Base-by-base conservation (phyloP, 345 rosid species). In the Aquilaria malaccensis region DNA sequence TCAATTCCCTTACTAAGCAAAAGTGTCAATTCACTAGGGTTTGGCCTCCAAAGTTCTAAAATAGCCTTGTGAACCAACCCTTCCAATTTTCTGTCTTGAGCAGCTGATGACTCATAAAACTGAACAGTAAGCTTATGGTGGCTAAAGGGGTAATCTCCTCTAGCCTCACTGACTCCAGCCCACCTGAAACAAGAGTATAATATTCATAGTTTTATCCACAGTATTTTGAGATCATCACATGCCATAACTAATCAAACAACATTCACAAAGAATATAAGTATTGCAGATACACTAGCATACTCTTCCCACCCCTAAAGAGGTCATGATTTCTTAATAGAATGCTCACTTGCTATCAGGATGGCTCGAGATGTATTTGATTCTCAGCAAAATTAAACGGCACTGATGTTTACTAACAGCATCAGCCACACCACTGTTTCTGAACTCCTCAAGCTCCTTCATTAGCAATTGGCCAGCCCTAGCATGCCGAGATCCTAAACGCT, bases 91-190 rank as follows among this genome's bases (percentile, higher is more conserved):
- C 99, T 85, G 73, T 94, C 99, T 80, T 94, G 99, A 49, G 99
- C 97, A 55, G 96, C 97, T 72, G 97, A 81, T 48, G 97, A 86
- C 72, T 90, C 99, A 60, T 94, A 94, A 78, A 94, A 94, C 83
- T 90, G 97, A 71, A 94, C 96, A 51, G 99, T 94, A 55, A 90
- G 86, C 74, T 94, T 90, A 76, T 94, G 97, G 80, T 94, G 99
- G 81, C 96, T 94, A 65, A 88, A 94, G 32, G 99, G 99, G 76
- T 94, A 94, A 77, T 94, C 99, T 71, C 99, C 99, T 77, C 96
- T 82, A 60, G 99, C 92, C 74, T 90, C 97, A 72, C 95, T 88
- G 55, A 90, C 95, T 50, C 92, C 92, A 76, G 89, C 87, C 99
- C 97, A 94, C 95, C 99, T 94, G 74, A 66, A 72, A 72, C 62